phyloP scores from a whole-genome alignment of 345 rosid species.

The Atalantia buxifolia region DNA sequence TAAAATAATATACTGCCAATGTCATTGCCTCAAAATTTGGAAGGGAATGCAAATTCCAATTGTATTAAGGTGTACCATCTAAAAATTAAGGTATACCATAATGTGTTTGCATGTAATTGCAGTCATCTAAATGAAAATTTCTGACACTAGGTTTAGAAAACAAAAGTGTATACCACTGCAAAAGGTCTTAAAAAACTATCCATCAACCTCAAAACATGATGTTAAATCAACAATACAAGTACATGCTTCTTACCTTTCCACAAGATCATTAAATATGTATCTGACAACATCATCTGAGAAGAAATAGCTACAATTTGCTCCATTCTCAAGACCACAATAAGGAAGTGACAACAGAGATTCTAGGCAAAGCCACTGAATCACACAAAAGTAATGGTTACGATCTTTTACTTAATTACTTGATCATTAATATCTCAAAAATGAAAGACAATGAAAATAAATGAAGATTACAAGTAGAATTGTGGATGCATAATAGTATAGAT shows the following conservation, averaged over 20 bases:
- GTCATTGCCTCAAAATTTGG: background rate
- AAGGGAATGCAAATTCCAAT: background rate
- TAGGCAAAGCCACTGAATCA: slow-evolving; percentile 78
- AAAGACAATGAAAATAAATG: background rate
- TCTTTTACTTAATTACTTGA: background rate
- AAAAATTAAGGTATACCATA: background rate
- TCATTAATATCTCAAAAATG: background rate
- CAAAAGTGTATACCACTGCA: background rate
- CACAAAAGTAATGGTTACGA: background rate
- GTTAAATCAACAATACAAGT: background rate
- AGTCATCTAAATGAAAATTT: background rate
- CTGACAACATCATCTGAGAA: slow-evolving; percentile 64
- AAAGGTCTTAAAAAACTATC: background rate
- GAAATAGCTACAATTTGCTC: slow-evolving; percentile 43
- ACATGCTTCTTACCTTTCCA: slow-evolving; percentile 61
- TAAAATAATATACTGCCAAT: background rate
- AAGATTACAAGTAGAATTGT: background rate
- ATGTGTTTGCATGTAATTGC: background rate
- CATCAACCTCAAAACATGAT: background rate
- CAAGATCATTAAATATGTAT: slow-evolving; percentile 56
- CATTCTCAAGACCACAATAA: slow-evolving; percentile 39
- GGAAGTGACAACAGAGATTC: slow-evolving; percentile 70
- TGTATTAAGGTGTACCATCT: too few relatives aligned
- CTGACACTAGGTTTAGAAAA: background rate
- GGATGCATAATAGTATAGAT: background rate